Evolutionary conservation across 2,329 filamentous ascomycete genomes (phyloP).

Genomic region (Penicillium sclerotigenum): DNA sequence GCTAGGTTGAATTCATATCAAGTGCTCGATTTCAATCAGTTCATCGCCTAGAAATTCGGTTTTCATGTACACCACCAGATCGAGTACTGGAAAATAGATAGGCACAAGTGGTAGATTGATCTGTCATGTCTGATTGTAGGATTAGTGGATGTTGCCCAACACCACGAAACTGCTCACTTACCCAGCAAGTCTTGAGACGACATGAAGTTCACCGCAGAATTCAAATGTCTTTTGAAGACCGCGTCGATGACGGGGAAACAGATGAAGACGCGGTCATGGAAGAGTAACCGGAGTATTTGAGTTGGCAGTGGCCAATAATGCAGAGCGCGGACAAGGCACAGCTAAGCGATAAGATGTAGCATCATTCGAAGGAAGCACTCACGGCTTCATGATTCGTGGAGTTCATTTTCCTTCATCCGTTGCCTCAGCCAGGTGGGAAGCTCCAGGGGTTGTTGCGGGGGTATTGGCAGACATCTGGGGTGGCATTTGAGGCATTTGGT

Average conservation of each 20-base stretch:
- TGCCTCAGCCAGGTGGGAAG: constrained; percentile 42
- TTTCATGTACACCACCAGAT: constrained; percentile 7
- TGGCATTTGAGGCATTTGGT: constrained; percentile 46
- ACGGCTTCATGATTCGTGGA: constrained; percentile 6
- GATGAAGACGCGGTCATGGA: constrained; percentile 4
- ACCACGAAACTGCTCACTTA: neutral
- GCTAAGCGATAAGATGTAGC: constrained; percentile 1
- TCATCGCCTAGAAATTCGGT: constrained; percentile 3
- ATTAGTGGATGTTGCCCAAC: neutral
- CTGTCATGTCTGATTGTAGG: constrained; percentile 6
- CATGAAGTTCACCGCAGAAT: constrained; percentile 4
- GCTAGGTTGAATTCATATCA: neutral
- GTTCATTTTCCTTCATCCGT: constrained; percentile 51
- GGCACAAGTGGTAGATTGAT: constrained; percentile 11
- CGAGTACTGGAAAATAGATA: constrained; percentile 4
- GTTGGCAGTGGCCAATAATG: constrained; percentile 5
- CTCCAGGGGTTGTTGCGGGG: constrained; percentile 23
- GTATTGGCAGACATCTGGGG: constrained; percentile 45
- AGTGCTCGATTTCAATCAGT: neutral
- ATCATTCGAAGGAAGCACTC: constrained; percentile 1
- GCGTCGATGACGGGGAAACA: constrained; percentile 1
- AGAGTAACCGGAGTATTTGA: constrained; percentile 2
- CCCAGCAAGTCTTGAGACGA: constrained; percentile 10
- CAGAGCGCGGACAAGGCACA: constrained; percentile 2
- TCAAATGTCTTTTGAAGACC: constrained; percentile 1